Evolutionary conservation across 805 yeast species (phyloP), one percentile per base, ranked within the genome.

Genomic region (Grigorovia jiainica): DNA sequence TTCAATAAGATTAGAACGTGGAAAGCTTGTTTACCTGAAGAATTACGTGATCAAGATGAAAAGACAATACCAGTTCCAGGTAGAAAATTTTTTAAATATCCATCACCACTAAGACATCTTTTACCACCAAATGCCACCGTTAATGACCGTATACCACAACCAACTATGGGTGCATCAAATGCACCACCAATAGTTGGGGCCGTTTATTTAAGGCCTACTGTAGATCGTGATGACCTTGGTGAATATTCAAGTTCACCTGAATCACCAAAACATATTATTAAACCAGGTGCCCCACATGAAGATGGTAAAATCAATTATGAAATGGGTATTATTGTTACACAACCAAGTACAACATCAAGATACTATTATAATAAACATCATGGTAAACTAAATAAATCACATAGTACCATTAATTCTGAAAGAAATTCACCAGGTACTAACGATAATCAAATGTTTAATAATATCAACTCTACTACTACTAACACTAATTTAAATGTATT

Each of bases 21-120:
- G 98, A 90, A 87, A 64, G 97, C 97, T 6, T 92, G 97, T 69
- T 72, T 92, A 51, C 98, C 98, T 0, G 97, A 92, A 63, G 97
- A 90, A 62, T 82, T 89, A 34, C 78, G 97, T 53, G 87, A 83
- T 48, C 55, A 65, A 41, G 90, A 85, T 54, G 97, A 89, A 54
- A 82, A 83, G 21, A 78, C 85, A 17, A 75, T 77, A 34, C 89
- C 90, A 4, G 71, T 90, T 38, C 67, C 72, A 43, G 79, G 76
- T 44, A 75, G 84, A 41, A 72, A 89, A 53, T 74, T 76, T 48
- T 71, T 82, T 59, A 79, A 79, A 55, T 79, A 76, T 53, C 87
- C 85, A 40, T 87, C 96, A 7, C 97, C 97, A 13, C 70, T 92
- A 52, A 80, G 79, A 56, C 79, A 82, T 50, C 62, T 86, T 51